Base-by-base conservation (phyloP, 805 yeast genomes). In the Schwanniomyces occidentalis region DNA sequence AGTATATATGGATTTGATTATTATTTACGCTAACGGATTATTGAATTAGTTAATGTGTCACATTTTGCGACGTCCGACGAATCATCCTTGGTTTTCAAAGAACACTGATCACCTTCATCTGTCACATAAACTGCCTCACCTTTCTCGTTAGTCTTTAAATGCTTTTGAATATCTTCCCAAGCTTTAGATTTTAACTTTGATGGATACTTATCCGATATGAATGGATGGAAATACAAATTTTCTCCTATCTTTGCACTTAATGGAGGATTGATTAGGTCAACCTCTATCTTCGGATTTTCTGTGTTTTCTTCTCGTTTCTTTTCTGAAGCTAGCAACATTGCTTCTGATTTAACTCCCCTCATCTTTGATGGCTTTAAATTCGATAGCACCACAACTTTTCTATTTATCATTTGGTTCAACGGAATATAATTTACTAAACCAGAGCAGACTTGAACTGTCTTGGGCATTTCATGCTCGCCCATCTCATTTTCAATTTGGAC, bases 251-350 rank as follows among this genome's bases (percentile, higher is more conserved):
- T 26, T 3, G 66, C 51, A 6, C 39, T 40, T 1, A 0, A 6
- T 3, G 84, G 80, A 1, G 82, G 78, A 3, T 34, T 37, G 0
- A 79, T 71, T 5, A 76, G 53, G 29, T 71, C 79, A 4, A 78
- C 78, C 16, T 42, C 42, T 1, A 39, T 22, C 2, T 35, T 40
- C 2, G 44, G 56, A 6, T 30, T 43, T 5, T 24, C 37, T 0
- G 34, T 22, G 20, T n/a, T n/a, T n/a, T n/a, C n/a, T 6, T 16
- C 25, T 7, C 15, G 5, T 9, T 40, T 53, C 20, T 39, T 44
- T 16, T 53, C 75, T 1, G 85, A 80, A n/a, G 86, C 85, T 14
- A 82, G 49, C 1, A 82, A 48, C 87, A 82, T 82, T 0, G 83
- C 85, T 43, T 79, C 76, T 2, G 85, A 78, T 25, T 49, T 52